Base-by-base conservation (phyloP, 148 eudicot species). In the Camellia sinensis region DNA sequence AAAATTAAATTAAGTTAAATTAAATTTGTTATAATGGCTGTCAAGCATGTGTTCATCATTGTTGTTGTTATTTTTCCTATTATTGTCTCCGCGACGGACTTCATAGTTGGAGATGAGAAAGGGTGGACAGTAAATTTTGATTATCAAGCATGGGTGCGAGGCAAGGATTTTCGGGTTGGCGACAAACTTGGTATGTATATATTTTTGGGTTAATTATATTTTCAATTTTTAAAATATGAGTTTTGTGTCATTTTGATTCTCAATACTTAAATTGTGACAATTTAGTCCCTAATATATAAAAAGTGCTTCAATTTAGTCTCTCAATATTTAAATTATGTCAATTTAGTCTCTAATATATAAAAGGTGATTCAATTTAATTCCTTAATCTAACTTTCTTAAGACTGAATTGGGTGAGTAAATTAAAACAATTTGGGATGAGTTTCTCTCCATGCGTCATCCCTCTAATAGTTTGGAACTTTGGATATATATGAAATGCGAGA, bases 41-140 rank as follows among this genome's bases (percentile, higher is more conserved):
- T 14, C 60, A 56, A 11, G 66, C 22, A 13, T 18, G 17, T 77
- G 41, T 48, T 67, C 21, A 29, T 43, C 79, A 64, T 65, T 0
- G 1, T 65, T 29, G 57, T 59, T n/a, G 6, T 77, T 14, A 18
- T 29, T 3, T 59, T 19, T 77, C 48, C 44, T 3, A 12, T 57
- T 53, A 10, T 74, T 3, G 44, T 21, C 11, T 76, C 68, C 10
- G 43, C 78, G 18, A 73, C 50, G 22, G 63, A 72, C 14, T 80
- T 72, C 53, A 73, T 80, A 2, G 82, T 80, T 2, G 82, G 71
- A 72, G 82, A 80, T 64, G 22, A 50, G 21, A 46, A 5, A 0
- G 82, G 82, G 6, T 80, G 77, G 82, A 72, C 71, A 5, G 22
- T 44, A 6, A 80, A 73, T 48, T 80, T 80, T 64, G 77, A 80